Evolutionary conservation across 345 rosid species (phyloP).

Genomic region (Cochlearia excelsa): DNA sequence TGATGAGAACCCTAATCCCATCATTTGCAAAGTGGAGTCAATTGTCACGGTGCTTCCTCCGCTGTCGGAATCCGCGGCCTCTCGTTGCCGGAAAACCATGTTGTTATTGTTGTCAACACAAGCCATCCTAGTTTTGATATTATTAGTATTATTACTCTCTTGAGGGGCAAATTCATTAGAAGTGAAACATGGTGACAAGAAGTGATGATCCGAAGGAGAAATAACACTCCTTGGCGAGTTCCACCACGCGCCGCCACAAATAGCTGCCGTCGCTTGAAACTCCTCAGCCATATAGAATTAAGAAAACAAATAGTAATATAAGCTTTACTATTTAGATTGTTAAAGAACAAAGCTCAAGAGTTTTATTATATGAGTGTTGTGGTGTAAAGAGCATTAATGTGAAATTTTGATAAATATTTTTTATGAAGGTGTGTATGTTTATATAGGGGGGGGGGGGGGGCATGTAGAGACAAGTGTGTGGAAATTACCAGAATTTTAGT

Average conservation of each 20-base stretch:
- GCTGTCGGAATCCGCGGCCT: constrained; percentile 37
- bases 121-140: constrained; percentile 30
- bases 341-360: constrained; percentile 9
- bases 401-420: constrained; percentile 17
- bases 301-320: neutral
- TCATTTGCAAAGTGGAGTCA: constrained; percentile 37
- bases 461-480: constrained; percentile 40
- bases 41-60: constrained; percentile 42
- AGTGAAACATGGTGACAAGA: constrained; percentile 37
- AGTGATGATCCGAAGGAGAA: constrained; percentile 30
- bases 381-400: constrained; percentile 19
- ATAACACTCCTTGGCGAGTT: constrained; percentile 37
- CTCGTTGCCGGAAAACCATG: constrained; percentile 33
- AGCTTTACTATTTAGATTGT: constrained; percentile 5
- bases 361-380: constrained; percentile 16
- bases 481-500: constrained; percentile 39
- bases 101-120: constrained; percentile 32
- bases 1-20: constrained; percentile 39
- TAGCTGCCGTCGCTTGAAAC: constrained; percentile 34
- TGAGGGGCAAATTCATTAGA: constrained; percentile 28
- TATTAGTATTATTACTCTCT: constrained; percentile 7
- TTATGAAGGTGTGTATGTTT: constrained; percentile 27
- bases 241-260: constrained; percentile 38
- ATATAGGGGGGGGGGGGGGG: constrained; percentile 16
- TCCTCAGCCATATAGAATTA: constrained; percentile 33